Conservation (phyloP, 1,284 basidiomycete genomes). For the Austroboletus olivaceoglutinosus region DNA sequence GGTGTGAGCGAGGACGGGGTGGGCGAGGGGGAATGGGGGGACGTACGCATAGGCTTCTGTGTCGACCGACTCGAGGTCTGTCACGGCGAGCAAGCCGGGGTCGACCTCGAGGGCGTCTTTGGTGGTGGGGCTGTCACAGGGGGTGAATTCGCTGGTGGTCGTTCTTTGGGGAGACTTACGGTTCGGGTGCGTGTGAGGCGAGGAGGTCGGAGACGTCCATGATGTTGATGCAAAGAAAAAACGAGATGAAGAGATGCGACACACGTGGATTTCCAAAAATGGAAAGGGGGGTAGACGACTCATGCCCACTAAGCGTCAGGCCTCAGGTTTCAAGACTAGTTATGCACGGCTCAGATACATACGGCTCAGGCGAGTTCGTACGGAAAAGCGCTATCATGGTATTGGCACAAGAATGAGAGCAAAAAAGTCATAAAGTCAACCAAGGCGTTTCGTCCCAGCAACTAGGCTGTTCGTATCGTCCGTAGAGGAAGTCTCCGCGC, state of each 20-base stretch:
- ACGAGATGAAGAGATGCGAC: too few relatives aligned
- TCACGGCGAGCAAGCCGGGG: conserved; percentile 79
- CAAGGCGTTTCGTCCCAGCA: too few relatives aligned
- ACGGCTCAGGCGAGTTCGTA: too few relatives aligned
- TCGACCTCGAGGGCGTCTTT: conserved; percentile 84
- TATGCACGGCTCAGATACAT: too few relatives aligned
- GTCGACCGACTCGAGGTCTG: conserved; percentile 86
- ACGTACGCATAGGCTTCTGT: conserved; percentile 73
- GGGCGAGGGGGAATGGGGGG: not conserved
- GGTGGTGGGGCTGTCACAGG: conserved; percentile 57
- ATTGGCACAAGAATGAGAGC: too few relatives aligned
- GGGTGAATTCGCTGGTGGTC: conserved; percentile 55
- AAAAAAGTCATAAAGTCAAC: too few relatives aligned
- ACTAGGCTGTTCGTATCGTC: too few relatives aligned
- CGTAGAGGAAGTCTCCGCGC: too few relatives aligned
- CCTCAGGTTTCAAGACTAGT: too few relatives aligned
- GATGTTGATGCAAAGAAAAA: not conserved
- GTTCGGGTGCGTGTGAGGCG: conserved; percentile 64
- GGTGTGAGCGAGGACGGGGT: not conserved
- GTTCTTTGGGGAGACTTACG: conserved; percentile 40
- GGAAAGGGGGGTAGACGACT: too few relatives aligned
- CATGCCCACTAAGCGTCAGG: too few relatives aligned
- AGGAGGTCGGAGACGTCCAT: conserved; percentile 84
- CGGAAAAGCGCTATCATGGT: too few relatives aligned
- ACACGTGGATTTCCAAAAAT: not conserved